Conservation (phyloP, 2,329 filamentous ascomycete genomes). For the Triangularia verruculosa region DNA sequence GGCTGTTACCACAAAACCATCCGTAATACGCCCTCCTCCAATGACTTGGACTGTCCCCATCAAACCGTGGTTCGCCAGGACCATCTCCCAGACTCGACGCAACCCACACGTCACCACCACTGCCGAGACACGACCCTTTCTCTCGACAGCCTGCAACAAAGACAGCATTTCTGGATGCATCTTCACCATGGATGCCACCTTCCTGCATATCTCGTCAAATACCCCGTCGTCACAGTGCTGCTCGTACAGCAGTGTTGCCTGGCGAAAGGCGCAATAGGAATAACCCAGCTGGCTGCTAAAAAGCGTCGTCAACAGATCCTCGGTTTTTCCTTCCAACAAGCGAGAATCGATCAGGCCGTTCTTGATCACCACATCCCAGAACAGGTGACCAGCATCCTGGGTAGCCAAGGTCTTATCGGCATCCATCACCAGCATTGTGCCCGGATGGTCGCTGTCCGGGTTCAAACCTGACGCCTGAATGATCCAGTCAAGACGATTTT, state of each 20-base stretch:
- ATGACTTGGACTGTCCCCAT: constrained; percentile 46
- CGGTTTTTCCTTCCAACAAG: background rate
- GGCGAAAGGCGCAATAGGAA: constrained; percentile 52
- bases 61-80: constrained; percentile 45
- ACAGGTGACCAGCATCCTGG: constrained; percentile 48
- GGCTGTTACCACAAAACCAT: constrained; percentile 50
- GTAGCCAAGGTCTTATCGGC: constrained; percentile 54
- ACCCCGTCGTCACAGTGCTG: constrained; percentile 31
- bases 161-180: constrained; percentile 48
- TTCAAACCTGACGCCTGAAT: constrained; percentile 23
- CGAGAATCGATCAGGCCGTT: background rate
- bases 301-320: constrained; percentile 28
- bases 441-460: constrained; percentile 21
- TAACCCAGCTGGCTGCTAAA: constrained; percentile 49
- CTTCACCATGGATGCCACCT: constrained; percentile 39
- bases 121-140: constrained; percentile 39
- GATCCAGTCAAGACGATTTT: constrained; percentile 34
- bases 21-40: constrained; percentile 46
- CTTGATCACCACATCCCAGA: constrained; percentile 41
- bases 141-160: constrained; percentile 38
- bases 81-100: constrained; percentile 51
- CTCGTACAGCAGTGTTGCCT: constrained; percentile 52
- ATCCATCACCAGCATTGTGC: constrained; percentile 55
- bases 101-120: constrained; percentile 57
- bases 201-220: constrained; percentile 41